Conservation (phyloP, 345 rosid genomes). For the Clarkia xantiana region DNA sequence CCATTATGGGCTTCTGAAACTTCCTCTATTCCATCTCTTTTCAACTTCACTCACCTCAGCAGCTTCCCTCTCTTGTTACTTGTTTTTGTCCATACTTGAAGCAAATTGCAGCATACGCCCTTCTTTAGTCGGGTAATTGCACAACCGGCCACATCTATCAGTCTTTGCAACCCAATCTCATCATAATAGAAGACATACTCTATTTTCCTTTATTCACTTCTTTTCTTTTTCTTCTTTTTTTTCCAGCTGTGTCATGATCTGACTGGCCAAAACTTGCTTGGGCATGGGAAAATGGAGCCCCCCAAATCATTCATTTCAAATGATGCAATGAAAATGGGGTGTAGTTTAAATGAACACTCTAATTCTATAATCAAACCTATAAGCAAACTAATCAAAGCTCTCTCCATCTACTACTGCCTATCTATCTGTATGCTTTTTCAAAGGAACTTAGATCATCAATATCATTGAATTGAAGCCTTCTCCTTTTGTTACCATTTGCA, state of each 20-base stretch:
- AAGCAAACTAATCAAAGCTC: slow-evolving; percentile 10
- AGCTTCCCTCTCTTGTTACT: neutral
- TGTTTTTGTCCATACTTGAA: no score
- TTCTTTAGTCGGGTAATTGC: no score
- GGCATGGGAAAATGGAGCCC: slow-evolving; percentile 13
- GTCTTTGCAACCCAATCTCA: no score
- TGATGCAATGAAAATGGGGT: slow-evolving; percentile 9
- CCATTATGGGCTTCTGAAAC: neutral
- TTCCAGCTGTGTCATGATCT: neutral
- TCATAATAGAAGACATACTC: no score
- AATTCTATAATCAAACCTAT: slow-evolving; percentile 6
- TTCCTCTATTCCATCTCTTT: neutral
- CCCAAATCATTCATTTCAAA: slow-evolving; percentile 13
- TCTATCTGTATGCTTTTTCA: slow-evolving; percentile 23
- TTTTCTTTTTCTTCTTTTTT: neutral
- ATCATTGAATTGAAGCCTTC: slow-evolving; percentile 41
- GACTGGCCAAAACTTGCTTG: neutral
- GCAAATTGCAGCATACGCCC: no score
- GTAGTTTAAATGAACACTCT: neutral
- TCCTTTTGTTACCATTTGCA: slow-evolving; percentile 33
- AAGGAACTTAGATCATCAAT: slow-evolving; percentile 11
- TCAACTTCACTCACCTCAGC: neutral
- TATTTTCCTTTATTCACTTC: no score
- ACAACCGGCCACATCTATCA: no score
- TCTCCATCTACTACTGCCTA: slow-evolving; percentile 9